These are phyloP conservation scores for Rheum nobile DNA, from an alignment of 148 eudicot species.

Conservation along the genomic window DNA sequence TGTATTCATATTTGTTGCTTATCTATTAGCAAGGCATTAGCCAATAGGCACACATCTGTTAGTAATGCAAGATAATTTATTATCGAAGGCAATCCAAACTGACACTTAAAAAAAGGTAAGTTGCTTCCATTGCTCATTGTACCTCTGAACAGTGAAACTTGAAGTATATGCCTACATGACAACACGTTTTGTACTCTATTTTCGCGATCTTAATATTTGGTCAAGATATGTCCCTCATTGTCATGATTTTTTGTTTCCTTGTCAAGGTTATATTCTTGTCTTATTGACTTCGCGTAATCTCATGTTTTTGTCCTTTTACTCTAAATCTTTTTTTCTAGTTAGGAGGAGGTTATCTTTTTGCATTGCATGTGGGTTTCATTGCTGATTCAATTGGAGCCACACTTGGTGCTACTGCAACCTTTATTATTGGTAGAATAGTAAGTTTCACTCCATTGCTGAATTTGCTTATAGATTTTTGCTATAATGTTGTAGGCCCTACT, in stretches of 20 bases:
- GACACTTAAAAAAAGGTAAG: not conserved
- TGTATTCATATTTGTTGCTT: not conserved
- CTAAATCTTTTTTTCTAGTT: constrained; percentile 34
- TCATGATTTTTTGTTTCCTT: not conserved
- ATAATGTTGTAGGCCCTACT: not conserved
- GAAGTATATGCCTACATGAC: not conserved
- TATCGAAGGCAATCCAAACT: not conserved
- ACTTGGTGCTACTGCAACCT: constrained; percentile 80
- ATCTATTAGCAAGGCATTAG: not conserved
- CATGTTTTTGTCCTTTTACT: not conserved
- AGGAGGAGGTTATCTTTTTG: constrained; percentile 97
- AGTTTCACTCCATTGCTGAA: constrained; percentile 16
- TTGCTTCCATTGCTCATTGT: not conserved
- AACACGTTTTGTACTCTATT: not conserved
- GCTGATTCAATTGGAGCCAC: constrained; percentile 93
- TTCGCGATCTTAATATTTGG: not conserved
- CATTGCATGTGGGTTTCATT: constrained; percentile 78
- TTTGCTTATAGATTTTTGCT: not conserved
- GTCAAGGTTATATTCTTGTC: not conserved
- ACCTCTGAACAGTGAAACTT: not conserved
- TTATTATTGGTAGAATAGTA: constrained; percentile 90
- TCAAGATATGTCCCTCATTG: not conserved
- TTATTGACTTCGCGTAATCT: not conserved
- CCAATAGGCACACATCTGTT: not conserved
- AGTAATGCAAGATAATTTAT: no score